These are phyloP conservation scores for Rhazya stricta DNA, from an alignment of 257 asterid genomes.

Conservation along the genomic window DNA sequence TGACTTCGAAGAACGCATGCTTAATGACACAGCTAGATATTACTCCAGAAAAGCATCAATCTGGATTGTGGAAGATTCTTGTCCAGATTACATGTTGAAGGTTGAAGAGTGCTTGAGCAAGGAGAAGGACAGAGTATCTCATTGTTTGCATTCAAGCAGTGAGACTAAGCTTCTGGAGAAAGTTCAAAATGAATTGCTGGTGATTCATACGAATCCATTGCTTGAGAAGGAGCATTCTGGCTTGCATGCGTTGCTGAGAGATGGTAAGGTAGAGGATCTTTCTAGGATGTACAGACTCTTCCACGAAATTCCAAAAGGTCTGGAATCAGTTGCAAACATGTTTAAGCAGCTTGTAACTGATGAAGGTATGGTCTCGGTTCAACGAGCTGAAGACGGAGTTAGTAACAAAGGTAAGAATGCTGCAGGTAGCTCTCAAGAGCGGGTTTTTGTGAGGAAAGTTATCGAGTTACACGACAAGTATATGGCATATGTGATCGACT, in stretches of 20 bases:
- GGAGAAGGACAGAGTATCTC: constrained; percentile 84
- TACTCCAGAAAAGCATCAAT: constrained; percentile 94
- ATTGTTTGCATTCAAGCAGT: constrained; percentile 94
- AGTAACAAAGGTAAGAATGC: constrained; percentile 93
- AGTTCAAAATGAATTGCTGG: constrained; percentile 80
- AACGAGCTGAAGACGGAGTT: constrained; percentile 98
- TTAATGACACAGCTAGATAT: constrained; percentile 81
- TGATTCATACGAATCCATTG: constrained; percentile 84
- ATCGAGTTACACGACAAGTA: constrained; percentile 93
- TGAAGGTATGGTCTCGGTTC: constrained; percentile 87
- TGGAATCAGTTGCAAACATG: constrained; percentile 70
- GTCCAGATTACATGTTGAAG: constrained; percentile 96
- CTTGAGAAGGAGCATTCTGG: constrained; percentile 98
- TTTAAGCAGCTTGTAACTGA: constrained; percentile 95
- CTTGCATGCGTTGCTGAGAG: constrained; percentile 86
- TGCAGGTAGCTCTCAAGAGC: constrained; percentile 80
- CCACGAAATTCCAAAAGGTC: constrained; percentile 69
- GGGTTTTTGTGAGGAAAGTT: constrained; percentile 87
- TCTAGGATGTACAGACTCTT: constrained; percentile 97
- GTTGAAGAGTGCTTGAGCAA: constrained; percentile 81
- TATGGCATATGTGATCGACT: constrained; percentile 82
- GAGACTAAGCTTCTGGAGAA: constrained; percentile 69
- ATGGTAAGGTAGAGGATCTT: constrained; percentile 94
- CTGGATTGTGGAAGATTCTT: constrained; percentile 95
- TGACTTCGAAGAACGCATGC: constrained; percentile 83